Conservation (phyloP, 805 yeast genomes). For the Vanderwaltozyma polyspora region DNA sequence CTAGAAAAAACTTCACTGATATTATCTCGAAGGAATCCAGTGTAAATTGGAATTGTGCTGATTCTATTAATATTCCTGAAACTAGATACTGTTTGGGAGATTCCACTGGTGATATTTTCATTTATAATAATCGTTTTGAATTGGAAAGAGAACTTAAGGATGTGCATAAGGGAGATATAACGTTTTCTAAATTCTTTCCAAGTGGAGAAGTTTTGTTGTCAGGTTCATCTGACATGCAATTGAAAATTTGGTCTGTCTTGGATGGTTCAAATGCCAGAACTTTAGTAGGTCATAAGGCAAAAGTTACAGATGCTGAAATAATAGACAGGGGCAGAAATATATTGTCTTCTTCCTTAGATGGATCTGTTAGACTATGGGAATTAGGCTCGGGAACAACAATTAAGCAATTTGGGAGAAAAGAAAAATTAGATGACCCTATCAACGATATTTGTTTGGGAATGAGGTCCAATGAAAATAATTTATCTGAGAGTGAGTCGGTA, state of each 20-base stretch:
- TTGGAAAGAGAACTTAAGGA: slow-evolving; percentile 9
- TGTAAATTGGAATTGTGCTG: slow-evolving; percentile 25
- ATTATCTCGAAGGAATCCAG: not conserved
- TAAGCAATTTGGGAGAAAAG: slow-evolving; percentile 30
- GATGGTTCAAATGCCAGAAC: slow-evolving; percentile 41
- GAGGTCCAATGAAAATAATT: not conserved
- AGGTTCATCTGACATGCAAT: slow-evolving; percentile 45
- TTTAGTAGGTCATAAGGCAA: slow-evolving; percentile 38
- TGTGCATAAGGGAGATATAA: slow-evolving; percentile 45
- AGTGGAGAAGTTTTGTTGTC: slow-evolving; percentile 51
- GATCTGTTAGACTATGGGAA: slow-evolving; percentile 56
- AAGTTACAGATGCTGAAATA: slow-evolving; percentile 38
- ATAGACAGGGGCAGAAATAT: slow-evolving; percentile 62
- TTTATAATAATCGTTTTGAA: slow-evolving; percentile 11
- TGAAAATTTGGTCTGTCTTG: slow-evolving; percentile 49
- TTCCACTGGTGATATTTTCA: slow-evolving; percentile 24
- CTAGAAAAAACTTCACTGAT: not conserved
- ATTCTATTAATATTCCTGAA: slow-evolving; percentile 23
- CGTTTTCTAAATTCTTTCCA: slow-evolving; percentile 43
- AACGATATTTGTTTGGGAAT: slow-evolving; percentile 16
- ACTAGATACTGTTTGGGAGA: slow-evolving; percentile 26
- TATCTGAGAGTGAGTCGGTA: not conserved
- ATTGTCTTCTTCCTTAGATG: slow-evolving; percentile 44
- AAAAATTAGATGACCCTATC: slow-evolving; percentile 28
- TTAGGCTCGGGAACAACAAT: slow-evolving; percentile 44